Percentiles rank a stretch among this genome's conserved stretches.
Conservation (phyloP, 176 grass and related monocot species). For the Oryza brachyantha region DNA sequence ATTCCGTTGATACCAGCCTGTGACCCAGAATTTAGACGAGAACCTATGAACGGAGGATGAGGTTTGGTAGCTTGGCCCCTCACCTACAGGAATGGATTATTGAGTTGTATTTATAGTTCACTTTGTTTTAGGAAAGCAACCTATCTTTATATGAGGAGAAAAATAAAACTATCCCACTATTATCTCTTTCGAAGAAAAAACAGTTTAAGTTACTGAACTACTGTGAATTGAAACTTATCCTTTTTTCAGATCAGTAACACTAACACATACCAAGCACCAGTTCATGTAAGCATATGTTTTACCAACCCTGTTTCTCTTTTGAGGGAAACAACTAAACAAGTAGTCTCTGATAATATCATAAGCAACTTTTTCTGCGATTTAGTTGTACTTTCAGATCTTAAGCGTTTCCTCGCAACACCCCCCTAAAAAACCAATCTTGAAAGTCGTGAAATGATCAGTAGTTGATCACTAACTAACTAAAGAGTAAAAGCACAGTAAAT, state of each 20-base stretch:
- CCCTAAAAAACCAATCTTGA: not conserved
- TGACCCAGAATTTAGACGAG: not conserved
- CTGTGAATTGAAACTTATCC: not conserved
- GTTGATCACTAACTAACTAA: not conserved
- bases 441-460: no score
- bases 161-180: not conserved
- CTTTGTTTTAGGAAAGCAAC: slow-evolving; percentile 14
- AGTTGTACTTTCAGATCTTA: not conserved
- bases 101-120: not conserved
- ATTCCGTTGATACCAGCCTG: not conserved
- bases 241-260: not conserved
- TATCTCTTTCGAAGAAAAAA: not conserved
- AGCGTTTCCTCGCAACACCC: not conserved
- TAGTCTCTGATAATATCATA: not conserved
- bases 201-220: not conserved
- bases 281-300: not conserved
- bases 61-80: slow-evolving; percentile 21
- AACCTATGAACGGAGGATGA: not conserved
- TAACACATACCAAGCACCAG: not conserved
- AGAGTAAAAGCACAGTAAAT: not conserved
- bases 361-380: not conserved
- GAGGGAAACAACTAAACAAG: not conserved
- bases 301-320: not conserved
- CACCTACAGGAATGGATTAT: slow-evolving; percentile 16
- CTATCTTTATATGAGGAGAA: not conserved